Conservation (phyloP, 768 basidiomycete genomes). For the Russula ochroleuca region DNA sequence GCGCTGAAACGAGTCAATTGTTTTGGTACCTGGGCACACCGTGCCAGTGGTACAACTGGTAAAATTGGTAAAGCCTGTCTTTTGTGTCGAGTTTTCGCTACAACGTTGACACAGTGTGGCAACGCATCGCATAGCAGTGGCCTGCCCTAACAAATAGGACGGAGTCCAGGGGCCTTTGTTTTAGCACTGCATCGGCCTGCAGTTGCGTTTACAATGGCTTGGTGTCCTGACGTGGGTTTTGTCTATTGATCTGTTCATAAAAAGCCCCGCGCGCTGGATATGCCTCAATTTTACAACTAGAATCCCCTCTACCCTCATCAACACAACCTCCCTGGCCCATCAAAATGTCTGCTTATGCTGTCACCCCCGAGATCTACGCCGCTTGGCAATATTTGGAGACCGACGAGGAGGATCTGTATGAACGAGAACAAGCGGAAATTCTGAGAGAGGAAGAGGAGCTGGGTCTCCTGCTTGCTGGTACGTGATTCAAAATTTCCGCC, state of each 20-base stretch:
- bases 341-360: not conserved
- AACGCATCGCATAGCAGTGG: not conserved
- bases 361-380: not conserved
- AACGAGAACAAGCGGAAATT: not conserved
- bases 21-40: too few species aligned
- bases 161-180: not conserved
- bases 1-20: too few species aligned
- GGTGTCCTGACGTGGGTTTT: not conserved
- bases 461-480: not conserved
- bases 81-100: too few species aligned
- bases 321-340: not conserved
- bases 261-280: not conserved
- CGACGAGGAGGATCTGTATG: not conserved
- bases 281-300: too few species aligned
- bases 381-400: not conserved
- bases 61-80: too few species aligned
- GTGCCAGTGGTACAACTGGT: too few species aligned
- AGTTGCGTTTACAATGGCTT: not conserved
- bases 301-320: not conserved
- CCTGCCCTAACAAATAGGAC: too few species aligned
- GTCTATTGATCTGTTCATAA: not conserved
- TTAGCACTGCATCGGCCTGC: not conserved
- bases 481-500: too few species aligned
- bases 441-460: not conserved
- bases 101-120: not conserved